phyloP scores from a whole-genome alignment of 1,284 basidiomycete species.

The Leccinum huronense region DNA sequence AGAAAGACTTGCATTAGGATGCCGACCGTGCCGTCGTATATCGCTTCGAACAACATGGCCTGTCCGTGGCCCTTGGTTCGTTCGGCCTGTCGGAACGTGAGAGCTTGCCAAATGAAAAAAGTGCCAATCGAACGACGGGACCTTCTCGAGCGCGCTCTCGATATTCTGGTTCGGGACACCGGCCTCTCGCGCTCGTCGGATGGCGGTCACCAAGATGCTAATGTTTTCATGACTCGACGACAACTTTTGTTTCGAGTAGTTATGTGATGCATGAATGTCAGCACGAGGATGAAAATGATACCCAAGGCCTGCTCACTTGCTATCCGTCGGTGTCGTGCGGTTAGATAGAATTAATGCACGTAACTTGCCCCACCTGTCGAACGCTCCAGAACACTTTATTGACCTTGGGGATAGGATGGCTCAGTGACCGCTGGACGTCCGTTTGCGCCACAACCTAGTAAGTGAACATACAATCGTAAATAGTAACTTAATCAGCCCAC shows the following conservation, averaged over 20 bases:
- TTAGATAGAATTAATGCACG: conserved; percentile 81
- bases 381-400: conserved; percentile 34
- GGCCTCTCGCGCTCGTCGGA: conserved; percentile 61
- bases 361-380: conserved; percentile 58
- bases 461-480: too few species aligned
- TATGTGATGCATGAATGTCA: conserved; percentile 35
- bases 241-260: conserved; percentile 92
- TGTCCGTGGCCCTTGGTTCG: conserved; percentile 52
- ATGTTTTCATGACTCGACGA: conserved; percentile 88
- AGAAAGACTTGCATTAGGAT: conserved; percentile 64
- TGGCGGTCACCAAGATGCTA: conserved; percentile 52
- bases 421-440: conserved; percentile 40
- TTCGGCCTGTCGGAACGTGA: conserved; percentile 41
- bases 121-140: conserved; percentile 25
- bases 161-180: conserved; percentile 81
- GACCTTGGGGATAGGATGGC: conserved; percentile 42
- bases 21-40: conserved; percentile 67
- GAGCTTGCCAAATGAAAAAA: background rate
- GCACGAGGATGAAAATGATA: conserved; percentile 3
- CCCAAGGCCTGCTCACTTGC: conserved; percentile 59
- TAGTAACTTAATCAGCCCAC: too few species aligned
- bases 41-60: conserved; percentile 67
- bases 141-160: conserved; percentile 67
- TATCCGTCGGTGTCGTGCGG: conserved; percentile 90
- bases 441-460: background rate